A percentile compares a stretch with the other conserved stretches of the same genome.
Conservation (phyloP, 192 early-diverging fungal genomes). For the Spizellomyces sp. region DNA sequence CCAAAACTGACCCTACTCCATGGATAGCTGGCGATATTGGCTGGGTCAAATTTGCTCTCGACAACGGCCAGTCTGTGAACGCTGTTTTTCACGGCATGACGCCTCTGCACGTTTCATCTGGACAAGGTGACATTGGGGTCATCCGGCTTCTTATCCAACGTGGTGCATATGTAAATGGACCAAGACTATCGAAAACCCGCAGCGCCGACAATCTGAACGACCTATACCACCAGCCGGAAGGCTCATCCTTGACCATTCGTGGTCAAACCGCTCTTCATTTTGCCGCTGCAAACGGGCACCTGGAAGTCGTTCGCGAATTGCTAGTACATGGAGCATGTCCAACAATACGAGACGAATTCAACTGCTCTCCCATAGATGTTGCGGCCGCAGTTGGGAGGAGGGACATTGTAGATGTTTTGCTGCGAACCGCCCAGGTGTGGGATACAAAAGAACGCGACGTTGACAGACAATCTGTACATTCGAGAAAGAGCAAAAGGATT, state of each 20-base stretch:
- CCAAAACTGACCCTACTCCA: too few relatives aligned
- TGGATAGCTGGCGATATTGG: slow-evolving; percentile 37
- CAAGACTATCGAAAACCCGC: slow-evolving; percentile 22
- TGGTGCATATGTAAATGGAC: slow-evolving; percentile 71
- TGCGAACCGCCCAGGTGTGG: neutral
- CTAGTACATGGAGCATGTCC: slow-evolving; percentile 58
- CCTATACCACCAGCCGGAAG: neutral
- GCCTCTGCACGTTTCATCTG: slow-evolving; percentile 72
- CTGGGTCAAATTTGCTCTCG: slow-evolving; percentile 66
- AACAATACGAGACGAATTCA: slow-evolving; percentile 9
- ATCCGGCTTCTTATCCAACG: slow-evolving; percentile 70
- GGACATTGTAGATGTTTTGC: slow-evolving; percentile 17
- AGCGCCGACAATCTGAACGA: neutral
- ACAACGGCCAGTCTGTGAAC: slow-evolving; percentile 72
- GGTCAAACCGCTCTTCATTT: slow-evolving; percentile 82
- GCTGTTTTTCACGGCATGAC: slow-evolving; percentile 68
- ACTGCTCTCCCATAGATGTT: slow-evolving; percentile 4
- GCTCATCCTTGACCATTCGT: slow-evolving; percentile 9
- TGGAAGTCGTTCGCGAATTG: slow-evolving; percentile 61
- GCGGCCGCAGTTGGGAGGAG: neutral
- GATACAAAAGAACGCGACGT: too few relatives aligned
- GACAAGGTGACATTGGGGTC: slow-evolving; percentile 60
- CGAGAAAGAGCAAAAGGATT: too few relatives aligned
- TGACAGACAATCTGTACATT: too few relatives aligned
- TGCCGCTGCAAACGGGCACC: slow-evolving; percentile 77